Base-by-base conservation (phyloP, 768 basidiomycete species). In the Flagelloscypha sp. region DNA sequence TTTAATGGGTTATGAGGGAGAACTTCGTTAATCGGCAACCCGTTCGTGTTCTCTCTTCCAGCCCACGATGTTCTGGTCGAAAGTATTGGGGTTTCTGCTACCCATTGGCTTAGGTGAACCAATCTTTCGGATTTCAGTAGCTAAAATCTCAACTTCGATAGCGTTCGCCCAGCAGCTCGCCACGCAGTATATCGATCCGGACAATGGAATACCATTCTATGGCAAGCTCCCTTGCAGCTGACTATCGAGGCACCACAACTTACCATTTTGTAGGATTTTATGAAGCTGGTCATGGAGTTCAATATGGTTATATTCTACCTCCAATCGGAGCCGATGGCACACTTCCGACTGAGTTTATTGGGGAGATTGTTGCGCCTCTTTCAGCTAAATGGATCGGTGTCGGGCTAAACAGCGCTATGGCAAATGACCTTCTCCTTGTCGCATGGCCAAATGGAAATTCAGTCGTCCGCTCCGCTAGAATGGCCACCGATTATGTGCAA, bases 131-230 rank as follows among this genome's bases (percentile, higher is more conserved):
- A n/a, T n/a, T n/a, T n/a, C n/a, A n/a, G n/a, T n/a, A n/a, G n/a
- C n/a, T n/a, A n/a, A n/a, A n/a, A n/a, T n/a, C n/a, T n/a, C n/a
- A n/a, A n/a, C n/a, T n/a, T n/a, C n/a, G n/a, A n/a, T n/a, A n/a
- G n/a, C n/a, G n/a, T n/a, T n/a, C n/a, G n/a, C n/a, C n/a, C n/a
- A n/a, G 7, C 72, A 74, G 50, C 44, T 45, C 7, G 68, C 62
- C 15, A 48, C 59, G n/a, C 31, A 49, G 23, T 76, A 69, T 45
- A 57, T 58, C 22, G 75, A 76, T 43, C 55, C 69, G 6, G 70
- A 65, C 46, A 76, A 70, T 47, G 74, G 75, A 32, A 75, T 75
- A 42, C 59, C 65, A 20, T 76, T 76, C 55, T 61, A 46, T 45
- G 69, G 69, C n/a, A n/a, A n/a, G n/a, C n/a, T n/a, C n/a, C n/a